Evolutionary conservation across 768 basidiomycete species (phyloP), one percentile per base, ranked within the genome.

Genomic region (Lanmaoa pseudosensibilis): DNA sequence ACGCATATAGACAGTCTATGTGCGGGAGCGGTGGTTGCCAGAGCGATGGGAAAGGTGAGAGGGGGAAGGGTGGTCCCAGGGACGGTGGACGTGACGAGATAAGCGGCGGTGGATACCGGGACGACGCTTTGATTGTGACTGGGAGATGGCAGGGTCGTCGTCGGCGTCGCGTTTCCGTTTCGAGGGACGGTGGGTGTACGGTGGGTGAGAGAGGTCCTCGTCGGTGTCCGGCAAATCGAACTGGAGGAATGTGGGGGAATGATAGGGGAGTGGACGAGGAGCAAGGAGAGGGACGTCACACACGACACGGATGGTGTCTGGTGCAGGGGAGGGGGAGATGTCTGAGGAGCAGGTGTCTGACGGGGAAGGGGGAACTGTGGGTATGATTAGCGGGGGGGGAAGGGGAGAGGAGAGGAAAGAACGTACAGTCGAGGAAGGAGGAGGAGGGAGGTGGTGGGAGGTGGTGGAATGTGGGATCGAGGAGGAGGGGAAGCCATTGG

Each of bases 241-340:
- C 52, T 86, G 83, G 53, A 88, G 81, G 68, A 87, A 86, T 0
- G 80, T 82, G 27, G 86, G 86, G 11, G 85, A 84, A 53, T 85
- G 84, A 70, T 84, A 87, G 2, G 86, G 87, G 37, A 87, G 80
- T 0, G 86, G 86, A 25, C 81, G 81, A 13, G 87, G 86, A 0
- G 85, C 86, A 58, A 87, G 73, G 53, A 88, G 76, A n/a, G 86
- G 86, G 2, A 84, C 83, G 58, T 84, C 80, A 74, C 84, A 86
- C 21, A 86, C 76, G 71, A 85, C 79, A 57, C 82, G 78, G 43
- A 80, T 59, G 11, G 72, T 33, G 21, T 67, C 61, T 1, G 73
- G 70, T 0, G 63, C 38, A 6, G 69, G 66, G 4, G 73, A 65
- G 19, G 69, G 65, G 36, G 69, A 59, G 12, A 61, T 41, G 54